phyloP scores from a whole-genome alignment of 1,284 basidiomycete species.

The Blastosporella zonata region DNA sequence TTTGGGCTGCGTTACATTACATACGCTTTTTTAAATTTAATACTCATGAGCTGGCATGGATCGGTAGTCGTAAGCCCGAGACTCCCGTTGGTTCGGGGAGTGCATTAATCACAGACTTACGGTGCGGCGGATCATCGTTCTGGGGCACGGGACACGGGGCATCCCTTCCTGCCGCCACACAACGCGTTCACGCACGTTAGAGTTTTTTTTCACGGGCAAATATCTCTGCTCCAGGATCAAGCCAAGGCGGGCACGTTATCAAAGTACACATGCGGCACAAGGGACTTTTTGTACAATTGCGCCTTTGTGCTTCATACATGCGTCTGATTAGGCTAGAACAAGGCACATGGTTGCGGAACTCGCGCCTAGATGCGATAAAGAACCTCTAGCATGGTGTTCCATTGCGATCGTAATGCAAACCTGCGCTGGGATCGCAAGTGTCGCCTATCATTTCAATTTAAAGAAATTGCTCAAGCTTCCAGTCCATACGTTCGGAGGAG shows the following conservation, averaged over 20 bases:
- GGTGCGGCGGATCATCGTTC: slow-evolving; percentile 5
- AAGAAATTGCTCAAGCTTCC: too few species aligned
- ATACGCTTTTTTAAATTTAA: neutral
- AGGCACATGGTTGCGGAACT: slow-evolving; percentile 3
- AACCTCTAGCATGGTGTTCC: neutral
- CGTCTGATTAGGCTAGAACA: neutral
- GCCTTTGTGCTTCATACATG: neutral
- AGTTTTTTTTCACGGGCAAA: neutral
- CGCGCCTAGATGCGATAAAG: neutral
- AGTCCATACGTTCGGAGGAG: too few species aligned
- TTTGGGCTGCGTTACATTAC: neutral
- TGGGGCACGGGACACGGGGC: neutral
- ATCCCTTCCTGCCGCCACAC: slow-evolving; percentile 2
- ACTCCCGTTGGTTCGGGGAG: neutral
- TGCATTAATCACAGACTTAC: slow-evolving; percentile 5
- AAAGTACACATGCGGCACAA: neutral
- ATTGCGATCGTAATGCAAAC: neutral
- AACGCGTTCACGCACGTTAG: neutral
- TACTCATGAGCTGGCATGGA: slow-evolving; percentile 1
- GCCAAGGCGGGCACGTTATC: neutral
- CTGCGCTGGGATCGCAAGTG: slow-evolving; percentile 2
- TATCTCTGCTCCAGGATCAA: neutral
- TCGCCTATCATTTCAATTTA: neutral
- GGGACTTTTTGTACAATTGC: neutral
- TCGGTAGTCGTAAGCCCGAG: slow-evolving; percentile 3